phyloP scores from a whole-genome alignment of 768 basidiomycete species.

The Kwoniella heveanensis region DNA sequence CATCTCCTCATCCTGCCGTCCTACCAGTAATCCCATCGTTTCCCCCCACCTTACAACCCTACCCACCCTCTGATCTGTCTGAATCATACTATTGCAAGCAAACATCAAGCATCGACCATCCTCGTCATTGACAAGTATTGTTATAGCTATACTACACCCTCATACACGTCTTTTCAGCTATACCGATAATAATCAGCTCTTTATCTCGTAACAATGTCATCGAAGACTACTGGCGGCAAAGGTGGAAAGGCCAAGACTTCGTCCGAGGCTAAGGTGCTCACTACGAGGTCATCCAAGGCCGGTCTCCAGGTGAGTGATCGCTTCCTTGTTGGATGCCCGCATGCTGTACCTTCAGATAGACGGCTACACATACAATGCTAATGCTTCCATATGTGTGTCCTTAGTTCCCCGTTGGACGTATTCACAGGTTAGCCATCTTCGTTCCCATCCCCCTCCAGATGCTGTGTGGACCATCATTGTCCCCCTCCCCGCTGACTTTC shows the following conservation, averaged over 20 bases:
- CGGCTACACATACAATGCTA: too few species aligned
- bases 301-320: conserved; percentile 79
- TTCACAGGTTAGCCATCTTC: conserved; percentile 71
- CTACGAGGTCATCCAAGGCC: conserved; percentile 71
- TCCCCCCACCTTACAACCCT: neutral
- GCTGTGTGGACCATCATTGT: too few species aligned
- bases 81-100: neutral
- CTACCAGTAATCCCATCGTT: neutral
- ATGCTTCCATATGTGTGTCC: too few species aligned
- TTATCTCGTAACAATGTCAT: conserved; percentile 49
- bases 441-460: neutral
- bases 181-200: too few species aligned
- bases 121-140: too few species aligned
- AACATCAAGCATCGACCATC: neutral
- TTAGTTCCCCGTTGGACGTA: conserved; percentile 96
- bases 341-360: too few species aligned
- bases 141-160: too few species aligned
- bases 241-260: conserved; percentile 57
- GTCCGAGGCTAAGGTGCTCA: conserved; percentile 55
- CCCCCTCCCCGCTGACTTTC: too few species aligned
- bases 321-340: too few species aligned
- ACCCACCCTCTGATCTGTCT: neutral
- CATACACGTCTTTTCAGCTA: too few species aligned
- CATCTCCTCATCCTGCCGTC: neutral
- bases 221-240: conserved; percentile 53